Evolutionary conservation across 768 basidiomycete species (phyloP).

Genomic region (Mycena chlorophos): DNA sequence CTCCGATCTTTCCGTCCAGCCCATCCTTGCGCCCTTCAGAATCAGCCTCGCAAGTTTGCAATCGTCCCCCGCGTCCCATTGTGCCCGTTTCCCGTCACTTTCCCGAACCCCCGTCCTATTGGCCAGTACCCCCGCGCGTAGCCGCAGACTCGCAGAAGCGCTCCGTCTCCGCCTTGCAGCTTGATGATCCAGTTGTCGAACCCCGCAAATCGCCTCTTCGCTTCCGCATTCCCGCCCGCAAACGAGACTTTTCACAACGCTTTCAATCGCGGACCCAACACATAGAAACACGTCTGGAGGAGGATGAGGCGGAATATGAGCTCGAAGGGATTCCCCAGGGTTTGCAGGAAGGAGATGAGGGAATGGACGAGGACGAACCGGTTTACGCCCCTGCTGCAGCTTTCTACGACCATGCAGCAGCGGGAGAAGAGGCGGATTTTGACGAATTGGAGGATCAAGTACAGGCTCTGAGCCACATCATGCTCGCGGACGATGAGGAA

Average conservation of each 20-base stretch:
- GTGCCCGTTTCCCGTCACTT: constrained; percentile 25
- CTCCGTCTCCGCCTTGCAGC: background rate
- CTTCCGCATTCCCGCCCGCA: constrained; percentile 10
- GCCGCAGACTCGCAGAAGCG: background rate
- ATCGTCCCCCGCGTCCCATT: constrained; percentile 7
- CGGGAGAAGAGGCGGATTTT: background rate
- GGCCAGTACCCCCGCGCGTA: background rate
- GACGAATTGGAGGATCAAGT: constrained; percentile 1
- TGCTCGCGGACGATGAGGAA: background rate
- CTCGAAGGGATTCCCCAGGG: background rate
- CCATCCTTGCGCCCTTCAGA: constrained; percentile 47
- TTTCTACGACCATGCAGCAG: background rate
- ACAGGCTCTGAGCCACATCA: background rate
- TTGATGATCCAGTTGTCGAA: background rate
- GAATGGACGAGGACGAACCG: background rate
- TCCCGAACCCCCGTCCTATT: background rate
- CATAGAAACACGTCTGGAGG: background rate
- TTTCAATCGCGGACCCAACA: background rate
- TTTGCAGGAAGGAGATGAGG: background rate
- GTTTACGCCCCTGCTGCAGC: background rate
- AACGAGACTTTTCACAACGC: constrained; percentile 10
- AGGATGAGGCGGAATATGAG: background rate
- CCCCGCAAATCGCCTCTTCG: background rate
- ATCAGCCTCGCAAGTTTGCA: constrained; percentile 53
- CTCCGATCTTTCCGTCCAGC: constrained; percentile 16